phyloP scores from a whole-genome alignment of 768 basidiomycete genomes.

The Nidularia pulvinata region DNA sequence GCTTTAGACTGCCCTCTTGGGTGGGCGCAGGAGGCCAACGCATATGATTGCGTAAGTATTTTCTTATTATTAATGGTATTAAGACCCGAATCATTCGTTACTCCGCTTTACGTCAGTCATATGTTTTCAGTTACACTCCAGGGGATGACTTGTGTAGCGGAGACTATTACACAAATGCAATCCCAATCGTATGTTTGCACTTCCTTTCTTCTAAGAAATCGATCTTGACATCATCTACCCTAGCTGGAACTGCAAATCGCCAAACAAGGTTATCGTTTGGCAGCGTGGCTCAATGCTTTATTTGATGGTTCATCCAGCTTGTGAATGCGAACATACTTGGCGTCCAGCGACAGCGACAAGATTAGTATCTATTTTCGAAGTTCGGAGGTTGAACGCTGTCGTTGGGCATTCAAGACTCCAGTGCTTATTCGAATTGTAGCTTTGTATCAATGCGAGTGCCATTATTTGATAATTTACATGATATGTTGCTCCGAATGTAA shows the following conservation, averaged over 20 bases:
- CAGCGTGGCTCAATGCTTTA: constrained; percentile 49
- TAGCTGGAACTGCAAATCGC: constrained; percentile 47
- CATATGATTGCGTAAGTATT: constrained; percentile 42
- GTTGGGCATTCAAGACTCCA: no score
- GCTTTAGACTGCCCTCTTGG: constrained; percentile 45
- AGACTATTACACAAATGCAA: constrained; percentile 28
- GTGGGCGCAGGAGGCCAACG: constrained; percentile 47
- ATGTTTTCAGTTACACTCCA: constrained; percentile 36
- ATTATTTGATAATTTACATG: no score
- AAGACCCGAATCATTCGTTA: no score
- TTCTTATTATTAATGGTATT: no score
- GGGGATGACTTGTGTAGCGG: constrained; percentile 45
- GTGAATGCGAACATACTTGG: no score
- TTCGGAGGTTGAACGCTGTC: no score
- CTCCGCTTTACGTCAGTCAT: constrained; percentile 32
- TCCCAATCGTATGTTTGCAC: constrained; percentile 23
- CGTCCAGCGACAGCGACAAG: no score
- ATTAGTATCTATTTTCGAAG: no score
- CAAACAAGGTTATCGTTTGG: constrained; percentile 45
- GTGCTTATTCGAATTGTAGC: no score
- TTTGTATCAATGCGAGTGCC: no score
- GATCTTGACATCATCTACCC: background rate
- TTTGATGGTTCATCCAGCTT: no score
- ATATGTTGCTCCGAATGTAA: no score
- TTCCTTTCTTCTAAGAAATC: background rate